Evolutionary conservation across 257 asterid species (phyloP).

Genomic region (Catharanthus roseus): DNA sequence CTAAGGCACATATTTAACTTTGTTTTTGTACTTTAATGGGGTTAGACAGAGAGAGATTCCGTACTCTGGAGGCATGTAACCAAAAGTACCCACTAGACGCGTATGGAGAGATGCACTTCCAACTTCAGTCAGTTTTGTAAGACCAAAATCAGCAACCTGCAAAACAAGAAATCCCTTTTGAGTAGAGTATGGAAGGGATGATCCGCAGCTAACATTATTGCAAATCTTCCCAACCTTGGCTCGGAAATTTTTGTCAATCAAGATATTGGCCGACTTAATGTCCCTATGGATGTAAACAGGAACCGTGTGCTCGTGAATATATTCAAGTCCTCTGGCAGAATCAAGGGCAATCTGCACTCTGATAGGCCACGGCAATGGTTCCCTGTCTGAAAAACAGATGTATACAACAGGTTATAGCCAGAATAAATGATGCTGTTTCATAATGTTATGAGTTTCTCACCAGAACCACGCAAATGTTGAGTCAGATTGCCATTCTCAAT

Average conservation of each 20-base stretch:
- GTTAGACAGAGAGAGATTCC: not conserved
- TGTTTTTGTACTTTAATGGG: not conserved
- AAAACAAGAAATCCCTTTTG: constrained; percentile 10
- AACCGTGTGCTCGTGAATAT: constrained; percentile 89
- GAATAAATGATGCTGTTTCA: not conserved
- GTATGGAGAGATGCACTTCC: constrained; percentile 71
- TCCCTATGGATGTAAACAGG: constrained; percentile 86
- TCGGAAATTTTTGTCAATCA: constrained; percentile 64
- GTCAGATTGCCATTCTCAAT: constrained; percentile 78
- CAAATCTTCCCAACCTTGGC: constrained; percentile 52
- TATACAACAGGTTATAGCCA: constrained; percentile 5
- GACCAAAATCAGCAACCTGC: constrained; percentile 92
- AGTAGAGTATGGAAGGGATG: not conserved
- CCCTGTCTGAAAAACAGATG: constrained; percentile 28
- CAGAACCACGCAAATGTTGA: constrained; percentile 72
- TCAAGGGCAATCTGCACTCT: constrained; percentile 86
- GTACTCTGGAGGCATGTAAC: constrained; percentile 92
- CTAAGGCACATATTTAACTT: too few relatives aligned
- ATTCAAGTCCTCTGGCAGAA: constrained; percentile 94
- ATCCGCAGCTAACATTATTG: not conserved
- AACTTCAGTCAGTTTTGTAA: constrained; percentile 66
- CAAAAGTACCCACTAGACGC: constrained; percentile 81
- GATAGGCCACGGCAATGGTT: constrained; percentile 57
- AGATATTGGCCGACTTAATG: constrained; percentile 71
- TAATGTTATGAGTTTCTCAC: constrained; percentile 24